Percentiles rank a stretch among this genome's conserved stretches.
Conservation (phyloP, 208 protist species). For the Strigomonas culicis region DNA sequence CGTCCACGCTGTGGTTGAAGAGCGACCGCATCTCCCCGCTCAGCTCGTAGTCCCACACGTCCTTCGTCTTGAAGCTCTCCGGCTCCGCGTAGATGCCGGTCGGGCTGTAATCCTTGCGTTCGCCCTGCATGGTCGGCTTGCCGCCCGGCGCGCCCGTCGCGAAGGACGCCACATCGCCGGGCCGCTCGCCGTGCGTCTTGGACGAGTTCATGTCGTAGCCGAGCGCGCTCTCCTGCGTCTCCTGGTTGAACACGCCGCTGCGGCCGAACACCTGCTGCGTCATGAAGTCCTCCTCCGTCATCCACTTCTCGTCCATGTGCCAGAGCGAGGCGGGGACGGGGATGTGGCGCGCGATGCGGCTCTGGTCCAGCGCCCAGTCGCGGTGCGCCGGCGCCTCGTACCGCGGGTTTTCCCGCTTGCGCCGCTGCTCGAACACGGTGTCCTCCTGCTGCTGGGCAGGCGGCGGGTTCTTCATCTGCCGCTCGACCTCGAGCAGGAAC, state of each 20-base stretch:
- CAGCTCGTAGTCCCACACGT: constrained; percentile 80
- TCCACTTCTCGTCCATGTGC: constrained; percentile 90
- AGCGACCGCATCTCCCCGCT: constrained; percentile 70
- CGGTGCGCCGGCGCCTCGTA: constrained; percentile 21
- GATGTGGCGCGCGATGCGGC: constrained; percentile 80
- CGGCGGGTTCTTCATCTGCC: constrained; percentile 77
- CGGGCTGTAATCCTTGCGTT: constrained; percentile 81
- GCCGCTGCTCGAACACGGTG: constrained; percentile 61
- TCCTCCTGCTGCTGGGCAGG: constrained; percentile 55
- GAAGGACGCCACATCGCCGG: constrained; percentile 60
- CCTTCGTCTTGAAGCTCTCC: constrained; percentile 80
- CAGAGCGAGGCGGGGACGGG: constrained; percentile 78
- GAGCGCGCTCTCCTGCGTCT: constrained; percentile 79
- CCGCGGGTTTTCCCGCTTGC: constrained; percentile 32
- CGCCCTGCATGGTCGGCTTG: constrained; percentile 66
- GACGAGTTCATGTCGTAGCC: constrained; percentile 86
- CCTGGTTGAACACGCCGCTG: constrained; percentile 81
- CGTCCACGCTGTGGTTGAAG: constrained; percentile 64
- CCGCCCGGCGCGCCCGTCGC: constrained; percentile 33
- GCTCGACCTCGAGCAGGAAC: constrained; percentile 88
- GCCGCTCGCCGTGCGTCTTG: constrained; percentile 71
- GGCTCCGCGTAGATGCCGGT: constrained; percentile 71
- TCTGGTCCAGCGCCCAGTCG: constrained; percentile 79
- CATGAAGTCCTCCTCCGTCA: constrained; percentile 89
- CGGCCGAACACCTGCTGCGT: constrained; percentile 74